Percentiles rank a stretch among this genome's conserved stretches.
Conservation (phyloP, 2,329 filamentous ascomycete genomes). For the Hymenoscyphus occultus region DNA sequence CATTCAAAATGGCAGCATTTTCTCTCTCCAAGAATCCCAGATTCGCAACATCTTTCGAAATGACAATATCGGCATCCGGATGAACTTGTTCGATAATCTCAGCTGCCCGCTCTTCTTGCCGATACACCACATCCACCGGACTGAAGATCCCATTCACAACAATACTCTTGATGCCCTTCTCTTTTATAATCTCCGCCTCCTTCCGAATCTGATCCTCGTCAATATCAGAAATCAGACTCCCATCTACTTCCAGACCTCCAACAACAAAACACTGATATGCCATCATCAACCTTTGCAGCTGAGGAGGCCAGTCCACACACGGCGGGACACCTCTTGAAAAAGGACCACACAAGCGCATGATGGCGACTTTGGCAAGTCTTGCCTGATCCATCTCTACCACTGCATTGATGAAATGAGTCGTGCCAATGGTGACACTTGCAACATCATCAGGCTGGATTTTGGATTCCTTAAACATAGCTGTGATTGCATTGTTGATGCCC, state of each 20-base stretch:
- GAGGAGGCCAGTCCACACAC: constrained; percentile 46
- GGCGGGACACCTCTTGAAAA: constrained; percentile 45
- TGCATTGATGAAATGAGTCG: constrained; percentile 42
- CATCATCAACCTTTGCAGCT: constrained; percentile 41
- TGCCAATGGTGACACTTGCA: constrained; percentile 30
- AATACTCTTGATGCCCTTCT: constrained; percentile 33
- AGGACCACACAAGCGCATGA: constrained; percentile 46
- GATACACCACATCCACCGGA: constrained; percentile 51
- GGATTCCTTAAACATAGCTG: constrained; percentile 23
- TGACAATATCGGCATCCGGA: constrained; percentile 48
- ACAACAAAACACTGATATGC: constrained; percentile 44
- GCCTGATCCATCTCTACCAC: constrained; percentile 14
- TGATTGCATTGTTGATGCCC: constrained; percentile 29
- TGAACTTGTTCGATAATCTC: constrained; percentile 25
- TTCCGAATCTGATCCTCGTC: constrained; percentile 43
- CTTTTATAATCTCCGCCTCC: constrained; percentile 28
- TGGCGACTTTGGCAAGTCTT: constrained; percentile 43
- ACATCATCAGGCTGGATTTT: constrained; percentile 21
- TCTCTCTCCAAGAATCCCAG: constrained; percentile 52
- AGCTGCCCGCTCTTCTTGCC: constrained; percentile 49
- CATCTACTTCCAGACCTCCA: constrained; percentile 50
- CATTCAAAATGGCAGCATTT: constrained; percentile 63
- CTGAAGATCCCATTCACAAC: constrained; percentile 55
- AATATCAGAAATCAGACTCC: constrained; percentile 39
- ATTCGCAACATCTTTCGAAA: constrained; percentile 38